phyloP scores from a whole-genome alignment of 208 protist genomes.

The Histomonas meleagridis region DNA sequence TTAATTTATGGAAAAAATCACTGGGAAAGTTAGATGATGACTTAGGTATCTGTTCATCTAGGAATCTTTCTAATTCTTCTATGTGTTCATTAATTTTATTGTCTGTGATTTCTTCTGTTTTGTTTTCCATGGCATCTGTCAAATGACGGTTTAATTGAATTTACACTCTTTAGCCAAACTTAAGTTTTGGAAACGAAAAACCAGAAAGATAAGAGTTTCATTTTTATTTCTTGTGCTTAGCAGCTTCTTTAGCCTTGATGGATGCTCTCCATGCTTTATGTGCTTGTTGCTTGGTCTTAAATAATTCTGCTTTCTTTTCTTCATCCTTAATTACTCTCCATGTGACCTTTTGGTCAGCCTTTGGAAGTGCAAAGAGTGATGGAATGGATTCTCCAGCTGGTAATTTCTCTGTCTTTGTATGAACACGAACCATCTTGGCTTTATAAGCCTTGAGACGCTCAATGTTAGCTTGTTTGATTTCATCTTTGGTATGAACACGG shows the following conservation, averaged over 20 bases:
- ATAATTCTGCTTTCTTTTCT: background rate
- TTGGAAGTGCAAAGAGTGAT: background rate
- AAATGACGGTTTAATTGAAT: no score
- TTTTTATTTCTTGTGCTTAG: conserved; percentile 31
- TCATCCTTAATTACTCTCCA: background rate
- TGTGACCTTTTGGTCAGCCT: background rate
- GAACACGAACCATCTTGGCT: background rate
- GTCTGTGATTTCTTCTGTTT: no score
- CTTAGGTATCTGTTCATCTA: no score
- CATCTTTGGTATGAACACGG: background rate
- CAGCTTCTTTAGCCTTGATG: background rate
- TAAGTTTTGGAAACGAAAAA: no score
- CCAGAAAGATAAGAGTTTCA: no score
- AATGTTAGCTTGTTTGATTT: background rate
- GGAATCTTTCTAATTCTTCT: no score
- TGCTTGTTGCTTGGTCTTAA: background rate
- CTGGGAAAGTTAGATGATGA: no score
- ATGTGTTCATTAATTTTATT: no score
- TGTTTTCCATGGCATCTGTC: no score
- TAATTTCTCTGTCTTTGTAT: background rate
- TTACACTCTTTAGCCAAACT: no score
- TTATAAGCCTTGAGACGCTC: background rate
- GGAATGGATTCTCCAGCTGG: background rate
- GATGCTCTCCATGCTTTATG: background rate
- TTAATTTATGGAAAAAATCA: no score